Conservation (phyloP, 495 filamentous ascomycete genomes). For the Immersiella caudata region DNA sequence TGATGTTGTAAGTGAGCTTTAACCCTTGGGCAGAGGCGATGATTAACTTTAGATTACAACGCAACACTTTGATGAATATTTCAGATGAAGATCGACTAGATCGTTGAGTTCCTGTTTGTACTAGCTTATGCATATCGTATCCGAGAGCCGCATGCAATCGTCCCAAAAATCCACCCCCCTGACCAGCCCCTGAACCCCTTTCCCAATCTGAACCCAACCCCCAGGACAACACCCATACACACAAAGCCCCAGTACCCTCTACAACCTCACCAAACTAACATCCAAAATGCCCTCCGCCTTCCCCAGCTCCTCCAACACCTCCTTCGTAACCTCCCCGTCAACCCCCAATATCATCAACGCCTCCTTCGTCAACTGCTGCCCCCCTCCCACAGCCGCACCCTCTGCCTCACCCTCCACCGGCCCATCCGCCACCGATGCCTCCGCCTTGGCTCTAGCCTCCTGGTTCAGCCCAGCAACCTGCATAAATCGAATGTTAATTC, state of each 20-base stretch:
- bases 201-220: too few relatives aligned
- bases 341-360: slow-evolving; percentile 76
- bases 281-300: slow-evolving; percentile 62
- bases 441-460: slow-evolving; percentile 34
- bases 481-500: slow-evolving; percentile 74
- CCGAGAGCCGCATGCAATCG: background rate
- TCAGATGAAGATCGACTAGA: too few relatives aligned
- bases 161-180: too few relatives aligned
- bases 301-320: slow-evolving; percentile 57
- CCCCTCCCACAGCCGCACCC: background rate
- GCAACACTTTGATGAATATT: too few relatives aligned
- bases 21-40: background rate
- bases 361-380: slow-evolving; percentile 47
- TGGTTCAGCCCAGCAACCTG: slow-evolving; percentile 59
- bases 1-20: background rate
- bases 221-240: background rate
- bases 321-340: slow-evolving; percentile 56
- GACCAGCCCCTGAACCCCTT: too few relatives aligned
- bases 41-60: background rate
- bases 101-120: too few relatives aligned
- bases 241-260: background rate
- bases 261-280: slow-evolving; percentile 61
- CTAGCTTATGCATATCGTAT: too few relatives aligned
- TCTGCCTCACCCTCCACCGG: slow-evolving; percentile 24
- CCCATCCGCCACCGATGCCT: slow-evolving; percentile 26